These are phyloP conservation scores for Larix kaempferi DNA, from an alignment of 75 land plant species.

Conservation along the genomic window DNA sequence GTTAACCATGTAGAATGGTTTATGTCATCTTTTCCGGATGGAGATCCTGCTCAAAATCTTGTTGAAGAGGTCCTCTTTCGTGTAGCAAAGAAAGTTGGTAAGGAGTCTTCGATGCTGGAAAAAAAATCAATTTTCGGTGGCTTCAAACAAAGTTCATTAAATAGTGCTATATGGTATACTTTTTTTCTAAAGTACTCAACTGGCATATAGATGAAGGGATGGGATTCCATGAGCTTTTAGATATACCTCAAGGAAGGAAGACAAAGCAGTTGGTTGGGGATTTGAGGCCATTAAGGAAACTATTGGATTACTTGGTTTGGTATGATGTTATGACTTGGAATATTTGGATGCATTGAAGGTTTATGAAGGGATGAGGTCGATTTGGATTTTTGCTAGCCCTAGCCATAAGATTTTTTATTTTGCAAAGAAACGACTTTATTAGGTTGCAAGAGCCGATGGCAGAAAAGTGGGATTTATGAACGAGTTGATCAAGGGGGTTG, in stretches of 20 bases:
- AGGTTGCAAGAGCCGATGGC: slow-evolving; percentile 48
- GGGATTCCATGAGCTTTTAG: slow-evolving; percentile 98
- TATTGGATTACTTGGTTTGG: slow-evolving; percentile 89
- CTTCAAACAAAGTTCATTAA: too few relatives aligned
- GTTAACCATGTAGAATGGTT: slow-evolving; percentile 10
- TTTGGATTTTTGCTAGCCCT: slow-evolving; percentile 97
- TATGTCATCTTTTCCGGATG: neutral
- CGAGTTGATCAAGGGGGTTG: slow-evolving; percentile 11
- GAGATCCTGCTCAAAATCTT: neutral
- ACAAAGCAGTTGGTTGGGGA: slow-evolving; percentile 92
- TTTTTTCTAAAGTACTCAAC: too few relatives aligned
- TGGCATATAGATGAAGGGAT: too few relatives aligned
- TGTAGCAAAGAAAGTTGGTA: too few relatives aligned
- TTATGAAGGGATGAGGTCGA: slow-evolving; percentile 84
- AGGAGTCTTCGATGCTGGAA: too few relatives aligned
- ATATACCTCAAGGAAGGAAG: slow-evolving; percentile 84
- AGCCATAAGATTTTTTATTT: slow-evolving; percentile 90
- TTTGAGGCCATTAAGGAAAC: slow-evolving; percentile 81
- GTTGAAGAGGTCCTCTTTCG: too few relatives aligned
- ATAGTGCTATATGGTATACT: too few relatives aligned
- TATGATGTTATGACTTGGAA: slow-evolving; percentile 97
- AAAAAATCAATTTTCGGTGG: too few relatives aligned
- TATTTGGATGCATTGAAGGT: slow-evolving; percentile 88
- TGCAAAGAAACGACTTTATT: slow-evolving; percentile 91
- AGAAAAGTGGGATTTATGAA: slow-evolving; percentile 8